phyloP scores from a whole-genome alignment of 768 basidiomycete species.

The Leccinum barrowsii region DNA sequence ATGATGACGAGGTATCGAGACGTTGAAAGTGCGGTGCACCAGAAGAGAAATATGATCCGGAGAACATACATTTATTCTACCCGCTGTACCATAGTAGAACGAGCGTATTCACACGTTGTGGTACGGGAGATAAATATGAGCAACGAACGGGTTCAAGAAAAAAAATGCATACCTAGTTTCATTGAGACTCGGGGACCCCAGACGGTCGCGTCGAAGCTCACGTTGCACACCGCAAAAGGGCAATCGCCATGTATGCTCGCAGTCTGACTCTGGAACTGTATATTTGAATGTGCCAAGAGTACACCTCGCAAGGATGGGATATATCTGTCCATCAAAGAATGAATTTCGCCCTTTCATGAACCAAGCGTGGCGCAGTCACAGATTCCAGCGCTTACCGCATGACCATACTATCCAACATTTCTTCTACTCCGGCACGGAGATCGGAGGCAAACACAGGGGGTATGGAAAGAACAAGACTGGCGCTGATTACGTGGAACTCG shows the following conservation, averaged over 20 bases:
- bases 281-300: slow-evolving; percentile 79
- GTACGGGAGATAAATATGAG: neutral
- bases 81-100: slow-evolving; percentile 45
- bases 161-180: slow-evolving; percentile 58
- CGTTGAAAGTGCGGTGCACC: slow-evolving; percentile 89
- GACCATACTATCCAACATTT: slow-evolving; percentile 91
- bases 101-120: neutral
- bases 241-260: slow-evolving; percentile 77
- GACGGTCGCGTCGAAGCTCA: slow-evolving; percentile 78
- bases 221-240: slow-evolving; percentile 74
- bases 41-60: slow-evolving; percentile 92
- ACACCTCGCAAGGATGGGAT: slow-evolving; percentile 85
- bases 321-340: slow-evolving; percentile 53
- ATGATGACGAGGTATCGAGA: slow-evolving; percentile 89
- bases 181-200: slow-evolving; percentile 87
- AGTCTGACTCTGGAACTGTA: slow-evolving; percentile 59
- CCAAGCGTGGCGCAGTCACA: slow-evolving; percentile 1
- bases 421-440: slow-evolving; percentile 71
- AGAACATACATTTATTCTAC: slow-evolving; percentile 84
- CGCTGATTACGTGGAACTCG: slow-evolving; percentile 61
- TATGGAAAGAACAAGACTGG: slow-evolving; percentile 70
- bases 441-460: slow-evolving; percentile 78
- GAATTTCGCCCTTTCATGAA: neutral
- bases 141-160: neutral
- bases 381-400: slow-evolving; percentile 69